phyloP scores from a whole-genome alignment of 2,329 filamentous ascomycete genomes.

The Exophiala sp. region DNA sequence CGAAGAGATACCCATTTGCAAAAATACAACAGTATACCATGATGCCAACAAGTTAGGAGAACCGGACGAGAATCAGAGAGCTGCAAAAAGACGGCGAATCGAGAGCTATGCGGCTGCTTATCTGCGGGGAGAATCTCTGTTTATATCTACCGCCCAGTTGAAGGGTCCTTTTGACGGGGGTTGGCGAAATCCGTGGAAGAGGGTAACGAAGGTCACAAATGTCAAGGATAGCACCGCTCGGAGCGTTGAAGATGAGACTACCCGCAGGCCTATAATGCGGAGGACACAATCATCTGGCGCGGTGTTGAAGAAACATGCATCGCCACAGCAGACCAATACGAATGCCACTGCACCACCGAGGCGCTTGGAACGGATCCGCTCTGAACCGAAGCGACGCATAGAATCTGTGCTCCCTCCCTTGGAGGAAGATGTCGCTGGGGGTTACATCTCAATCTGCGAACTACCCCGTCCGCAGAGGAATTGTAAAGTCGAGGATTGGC shows the following conservation, averaged over 20 bases:
- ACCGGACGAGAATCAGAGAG: conserved; percentile 18
- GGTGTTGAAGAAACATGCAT: background rate
- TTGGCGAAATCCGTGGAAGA: conserved; percentile 44
- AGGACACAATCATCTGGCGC: background rate
- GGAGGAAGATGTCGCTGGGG: background rate
- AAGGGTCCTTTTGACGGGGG: conserved; percentile 41
- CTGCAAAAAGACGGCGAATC: conserved; percentile 39
- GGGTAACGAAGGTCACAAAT: conserved; percentile 26
- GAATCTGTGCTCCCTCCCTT: background rate
- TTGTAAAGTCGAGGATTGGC: conserved; percentile 19
- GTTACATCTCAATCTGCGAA: background rate
- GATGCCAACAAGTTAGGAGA: conserved; percentile 9
- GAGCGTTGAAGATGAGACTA: background rate
- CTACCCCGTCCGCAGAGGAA: background rate
- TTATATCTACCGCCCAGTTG: conserved; percentile 43
- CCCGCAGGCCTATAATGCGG: background rate
- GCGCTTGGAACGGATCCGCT: background rate
- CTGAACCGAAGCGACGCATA: background rate
- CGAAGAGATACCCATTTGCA: conserved; percentile 21
- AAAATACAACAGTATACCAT: conserved; percentile 22
- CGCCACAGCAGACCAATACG: background rate
- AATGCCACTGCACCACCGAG: background rate
- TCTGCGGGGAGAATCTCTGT: conserved; percentile 39
- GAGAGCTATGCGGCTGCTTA: conserved; percentile 39
- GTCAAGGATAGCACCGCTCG: background rate